A percentile compares a stretch with the other conserved stretches of the same genome.
These are phyloP conservation scores for Fusarium tanahbumbuense DNA, from an alignment of 2,329 filamentous ascomycete genomes.

Conservation along the genomic window DNA sequence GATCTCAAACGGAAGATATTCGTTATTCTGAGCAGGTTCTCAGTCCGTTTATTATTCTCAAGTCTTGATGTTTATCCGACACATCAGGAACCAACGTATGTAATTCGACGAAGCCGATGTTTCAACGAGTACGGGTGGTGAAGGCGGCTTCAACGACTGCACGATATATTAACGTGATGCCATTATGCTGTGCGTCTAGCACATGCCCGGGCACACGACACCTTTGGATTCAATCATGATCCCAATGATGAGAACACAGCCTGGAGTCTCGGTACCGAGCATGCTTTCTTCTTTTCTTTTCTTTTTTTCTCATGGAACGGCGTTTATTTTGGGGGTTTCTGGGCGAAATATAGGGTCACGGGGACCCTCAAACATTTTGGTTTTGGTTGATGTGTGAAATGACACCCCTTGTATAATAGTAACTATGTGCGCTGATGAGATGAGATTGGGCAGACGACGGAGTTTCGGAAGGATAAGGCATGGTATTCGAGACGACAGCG, in stretches of 20 bases:
- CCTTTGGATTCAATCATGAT: conserved; percentile 19
- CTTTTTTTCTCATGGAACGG: conserved; percentile 34
- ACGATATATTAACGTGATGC: conserved; percentile 25
- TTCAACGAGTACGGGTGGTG: conserved; percentile 24
- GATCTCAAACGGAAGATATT: conserved; percentile 47
- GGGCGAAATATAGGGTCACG: conserved; percentile 11
- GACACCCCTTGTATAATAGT: conserved; percentile 41
- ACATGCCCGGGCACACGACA: conserved; percentile 6
- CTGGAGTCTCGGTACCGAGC: conserved; percentile 39
- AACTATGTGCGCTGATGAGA: conserved; percentile 6
- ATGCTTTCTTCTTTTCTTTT: conserved; percentile 29
- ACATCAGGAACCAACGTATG: conserved; percentile 11
- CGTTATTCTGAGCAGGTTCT: conserved; percentile 49
- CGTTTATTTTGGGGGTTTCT: conserved; percentile 39
- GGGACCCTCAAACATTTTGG: conserved; percentile 16
- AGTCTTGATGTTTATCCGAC: background rate
- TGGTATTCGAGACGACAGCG: conserved; percentile 14
- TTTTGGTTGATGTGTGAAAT: conserved; percentile 34
- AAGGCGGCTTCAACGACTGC: conserved; percentile 30
- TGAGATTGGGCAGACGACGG: conserved; percentile 18
- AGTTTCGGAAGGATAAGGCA: conserved; percentile 18
- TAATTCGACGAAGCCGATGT: conserved; percentile 17
- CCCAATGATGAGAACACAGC: conserved; percentile 34
- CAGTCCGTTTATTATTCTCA: conserved; percentile 24
- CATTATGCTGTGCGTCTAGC: background rate